A percentile compares a stretch with the other conserved stretches of the same genome.
These are phyloP conservation scores for Eutrema heterophyllum DNA, from an alignment of 345 rosid genomes.

Conservation along the genomic window DNA sequence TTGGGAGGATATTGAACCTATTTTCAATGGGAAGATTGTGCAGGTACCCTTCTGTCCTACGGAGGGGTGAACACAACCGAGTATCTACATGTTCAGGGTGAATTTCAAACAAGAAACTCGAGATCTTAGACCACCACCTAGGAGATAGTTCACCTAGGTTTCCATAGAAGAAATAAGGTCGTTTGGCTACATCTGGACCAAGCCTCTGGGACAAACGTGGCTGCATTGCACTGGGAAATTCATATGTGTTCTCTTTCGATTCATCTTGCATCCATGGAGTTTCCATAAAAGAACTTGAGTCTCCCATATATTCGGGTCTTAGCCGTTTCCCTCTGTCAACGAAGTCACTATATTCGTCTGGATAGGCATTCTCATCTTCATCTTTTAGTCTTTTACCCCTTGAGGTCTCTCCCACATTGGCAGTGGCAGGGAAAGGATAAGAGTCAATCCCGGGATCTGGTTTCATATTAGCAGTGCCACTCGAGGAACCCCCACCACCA, in stretches of 20 bases:
- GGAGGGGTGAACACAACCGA: slow-evolving; percentile 59
- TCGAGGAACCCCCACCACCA: slow-evolving; percentile 13
- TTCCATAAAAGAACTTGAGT: slow-evolving; percentile 38
- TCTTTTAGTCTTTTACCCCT: slow-evolving; percentile 71
- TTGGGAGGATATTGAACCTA: slow-evolving; percentile 53
- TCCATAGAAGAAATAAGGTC: slow-evolving; percentile 83
- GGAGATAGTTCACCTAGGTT: slow-evolving; percentile 44
- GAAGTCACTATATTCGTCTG: slow-evolving; percentile 20
- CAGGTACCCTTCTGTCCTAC: slow-evolving; percentile 75
- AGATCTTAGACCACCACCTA: slow-evolving; percentile 58
- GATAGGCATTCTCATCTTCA: slow-evolving; percentile 35
- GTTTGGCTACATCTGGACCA: slow-evolving; percentile 41
- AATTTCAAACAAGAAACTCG: slow-evolving; percentile 52
- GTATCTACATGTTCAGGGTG: slow-evolving; percentile 73
- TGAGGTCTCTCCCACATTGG: slow-evolving; percentile 34
- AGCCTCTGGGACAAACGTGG: slow-evolving; percentile 43
- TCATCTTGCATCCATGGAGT: slow-evolving; percentile 47
- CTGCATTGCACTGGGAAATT: slow-evolving; percentile 33
- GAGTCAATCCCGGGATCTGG: slow-evolving; percentile 31
- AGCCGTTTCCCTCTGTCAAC: slow-evolving; percentile 52
- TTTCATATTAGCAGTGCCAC: slow-evolving; percentile 35
- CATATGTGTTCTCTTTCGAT: slow-evolving; percentile 10
- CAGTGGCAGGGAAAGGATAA: slow-evolving; percentile 26
- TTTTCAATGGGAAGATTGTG: slow-evolving; percentile 74
- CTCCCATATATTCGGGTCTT: slow-evolving; percentile 47